Conservation (phyloP, 805 yeast species). For the Ogataea saltuana region DNA sequence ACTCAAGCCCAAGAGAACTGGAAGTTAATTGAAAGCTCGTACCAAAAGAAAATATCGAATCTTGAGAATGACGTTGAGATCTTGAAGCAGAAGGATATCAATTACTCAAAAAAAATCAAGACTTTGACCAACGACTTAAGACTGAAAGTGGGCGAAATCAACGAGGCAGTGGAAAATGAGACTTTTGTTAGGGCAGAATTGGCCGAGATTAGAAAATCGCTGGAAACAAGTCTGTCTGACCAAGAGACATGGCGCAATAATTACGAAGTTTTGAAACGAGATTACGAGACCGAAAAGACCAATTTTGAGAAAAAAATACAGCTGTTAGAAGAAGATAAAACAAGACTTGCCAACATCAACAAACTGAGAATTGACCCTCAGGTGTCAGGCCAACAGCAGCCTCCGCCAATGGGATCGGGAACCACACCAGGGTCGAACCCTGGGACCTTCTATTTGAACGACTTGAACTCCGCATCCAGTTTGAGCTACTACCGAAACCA, state of each 20-base stretch:
- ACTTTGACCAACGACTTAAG: constrained; percentile 40
- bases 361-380: constrained; percentile 20
- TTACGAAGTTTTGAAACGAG: constrained; percentile 31
- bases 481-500: constrained; percentile 21
- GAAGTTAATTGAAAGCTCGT: constrained; percentile 73
- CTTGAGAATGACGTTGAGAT: constrained; percentile 48
- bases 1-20: constrained; percentile 78
- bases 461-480: constrained; percentile 31
- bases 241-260: constrained; percentile 23
- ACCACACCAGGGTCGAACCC: constrained; percentile 7
- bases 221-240: constrained; percentile 21
- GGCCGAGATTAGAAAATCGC: constrained; percentile 22
- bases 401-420: constrained; percentile 4
- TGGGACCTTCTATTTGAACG: constrained; percentile 33
- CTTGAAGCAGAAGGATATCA: constrained; percentile 34
- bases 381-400: neutral
- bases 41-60: constrained; percentile 48
- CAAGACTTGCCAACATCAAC: constrained; percentile 17
- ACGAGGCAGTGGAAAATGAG: constrained; percentile 30
- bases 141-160: constrained; percentile 30
- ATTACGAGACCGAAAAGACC: constrained; percentile 31
- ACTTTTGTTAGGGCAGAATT: constrained; percentile 20
- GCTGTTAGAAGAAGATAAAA: constrained; percentile 32
- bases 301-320: constrained; percentile 28
- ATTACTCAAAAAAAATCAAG: constrained; percentile 31